Base-by-base conservation (phyloP, 2,329 filamentous ascomycete species). In the Lecanicillium sp. region DNA sequence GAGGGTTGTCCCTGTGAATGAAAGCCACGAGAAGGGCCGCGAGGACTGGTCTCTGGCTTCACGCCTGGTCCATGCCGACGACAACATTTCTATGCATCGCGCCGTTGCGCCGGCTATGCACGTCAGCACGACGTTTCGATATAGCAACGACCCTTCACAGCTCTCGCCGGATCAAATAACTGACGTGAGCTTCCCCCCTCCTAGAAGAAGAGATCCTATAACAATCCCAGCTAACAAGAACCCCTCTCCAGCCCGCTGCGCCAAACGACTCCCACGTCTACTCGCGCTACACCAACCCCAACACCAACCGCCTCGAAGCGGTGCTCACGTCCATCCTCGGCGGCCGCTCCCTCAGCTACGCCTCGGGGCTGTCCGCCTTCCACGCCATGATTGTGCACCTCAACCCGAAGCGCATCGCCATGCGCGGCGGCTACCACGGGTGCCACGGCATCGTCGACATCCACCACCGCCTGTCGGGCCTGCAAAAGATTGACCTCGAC, bases 41-140 rank as follows among this genome's bases (percentile, higher is more conserved):
- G 5, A 12, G 15, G 28, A 28, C 8, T 47, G 62, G 29, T 61
- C 77, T 4, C 65, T 84, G 35, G 74, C 85, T 7, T 87, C 87
- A 5, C 72, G 77, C 40, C 76, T 84, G n/a, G 68, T 94, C 46
- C 88, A 94, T 58, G 86, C 84, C 45, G 88, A 94, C 54, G 81
- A 94, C 64, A 70, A 69, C 51, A 72, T 92, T 52, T 86, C 87
- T 60, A 64, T 71, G 25, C 77, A 84, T 49, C 71, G 79, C 36
- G 87, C 92, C 56, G 83, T 97, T 40, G 88, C 90, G 11, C 90
- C 92, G 43, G 79, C 90, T 4, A 71, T 97, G 55, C 90, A 97
- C 59, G 79, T 94, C 46, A 88, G 87, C 45, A 96, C 90, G 11
- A 97, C 87, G 13, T 97, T 87, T 62, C 80, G 87, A 49, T 97